Percentiles rank a stretch among this genome's conserved stretches.
These are phyloP conservation scores for Earliella scabrosa DNA, from an alignment of 1,284 basidiomycete species.

Conservation along the genomic window DNA sequence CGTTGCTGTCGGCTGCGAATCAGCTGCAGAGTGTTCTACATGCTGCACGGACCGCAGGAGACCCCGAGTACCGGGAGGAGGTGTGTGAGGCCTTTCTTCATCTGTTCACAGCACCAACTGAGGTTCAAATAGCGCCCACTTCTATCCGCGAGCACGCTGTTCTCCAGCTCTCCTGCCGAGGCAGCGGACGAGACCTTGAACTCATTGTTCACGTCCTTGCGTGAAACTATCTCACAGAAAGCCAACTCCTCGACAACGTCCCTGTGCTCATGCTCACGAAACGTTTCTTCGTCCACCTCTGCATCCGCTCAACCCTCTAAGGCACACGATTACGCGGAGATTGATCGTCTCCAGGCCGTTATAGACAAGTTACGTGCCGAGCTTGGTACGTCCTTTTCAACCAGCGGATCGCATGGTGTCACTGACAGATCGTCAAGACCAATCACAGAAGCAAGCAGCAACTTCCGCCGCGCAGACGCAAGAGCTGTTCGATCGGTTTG, in stretches of 20 bases:
- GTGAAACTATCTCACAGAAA: conserved; percentile 8
- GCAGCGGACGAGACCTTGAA: conserved; percentile 58
- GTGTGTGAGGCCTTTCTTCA: conserved; percentile 33
- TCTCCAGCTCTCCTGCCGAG: conserved; percentile 53
- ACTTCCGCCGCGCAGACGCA: conserved; percentile 39
- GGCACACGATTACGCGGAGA: conserved; percentile 16
- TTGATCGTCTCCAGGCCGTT: conserved; percentile 28
- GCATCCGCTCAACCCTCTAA: background rate
- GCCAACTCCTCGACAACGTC: background rate
- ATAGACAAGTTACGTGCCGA: conserved; percentile 52
- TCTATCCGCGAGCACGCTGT: conserved; percentile 55
- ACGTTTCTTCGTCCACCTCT: conserved; percentile 17
- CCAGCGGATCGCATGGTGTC: background rate
- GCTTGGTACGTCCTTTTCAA: conserved; percentile 46
- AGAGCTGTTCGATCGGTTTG: conserved; percentile 55
- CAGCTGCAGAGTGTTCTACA: conserved; percentile 63
- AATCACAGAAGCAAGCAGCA: conserved; percentile 50
- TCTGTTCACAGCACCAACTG: background rate
- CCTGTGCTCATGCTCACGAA: background rate
- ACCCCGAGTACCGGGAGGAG: conserved; percentile 46
- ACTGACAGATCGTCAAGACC: conserved; percentile 41
- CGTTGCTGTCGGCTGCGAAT: conserved; percentile 75
- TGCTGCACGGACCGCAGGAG: conserved; percentile 39
- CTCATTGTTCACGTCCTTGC: conserved; percentile 50
- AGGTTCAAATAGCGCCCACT: conserved; percentile 46